A percentile compares a stretch with the other conserved stretches of the same genome.
Evolutionary conservation across 2,329 filamentous ascomycete species (phyloP).

Genomic region (Hymenoscyphus albidus): DNA sequence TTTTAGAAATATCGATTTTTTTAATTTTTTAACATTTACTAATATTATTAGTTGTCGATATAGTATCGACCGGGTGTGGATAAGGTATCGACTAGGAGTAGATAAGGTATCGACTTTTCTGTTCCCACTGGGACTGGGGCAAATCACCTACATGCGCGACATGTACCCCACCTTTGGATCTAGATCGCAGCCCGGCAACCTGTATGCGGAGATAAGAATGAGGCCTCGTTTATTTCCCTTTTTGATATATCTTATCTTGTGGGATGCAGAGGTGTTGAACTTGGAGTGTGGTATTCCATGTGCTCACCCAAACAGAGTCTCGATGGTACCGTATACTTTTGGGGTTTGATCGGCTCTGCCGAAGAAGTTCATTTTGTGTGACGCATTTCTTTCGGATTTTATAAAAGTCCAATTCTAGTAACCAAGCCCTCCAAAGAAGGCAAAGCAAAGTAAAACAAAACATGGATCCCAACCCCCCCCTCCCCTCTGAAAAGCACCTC

Average conservation of each 20-base stretch:
- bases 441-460: not conserved
- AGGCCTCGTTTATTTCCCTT: not conserved
- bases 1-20: no score
- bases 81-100: no score
- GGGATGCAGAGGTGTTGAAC: not conserved
- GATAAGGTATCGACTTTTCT: no score
- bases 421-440: not conserved
- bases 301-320: not conserved
- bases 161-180: not conserved
- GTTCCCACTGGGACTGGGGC: no score
- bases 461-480: not conserved
- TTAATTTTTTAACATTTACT: no score
- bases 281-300: not conserved
- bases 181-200: not conserved
- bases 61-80: no score
- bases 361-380: not conserved
- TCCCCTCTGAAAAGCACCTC: not conserved
- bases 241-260: not conserved
- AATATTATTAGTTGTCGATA: no score
- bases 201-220: not conserved
- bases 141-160: not conserved
- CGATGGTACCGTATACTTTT: not conserved
- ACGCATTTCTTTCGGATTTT: not conserved
- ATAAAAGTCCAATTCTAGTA: not conserved
- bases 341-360: not conserved